Evolutionary conservation across 2,329 filamentous ascomycete species (phyloP).

Genomic region (Chaetomiaceae sp.): DNA sequence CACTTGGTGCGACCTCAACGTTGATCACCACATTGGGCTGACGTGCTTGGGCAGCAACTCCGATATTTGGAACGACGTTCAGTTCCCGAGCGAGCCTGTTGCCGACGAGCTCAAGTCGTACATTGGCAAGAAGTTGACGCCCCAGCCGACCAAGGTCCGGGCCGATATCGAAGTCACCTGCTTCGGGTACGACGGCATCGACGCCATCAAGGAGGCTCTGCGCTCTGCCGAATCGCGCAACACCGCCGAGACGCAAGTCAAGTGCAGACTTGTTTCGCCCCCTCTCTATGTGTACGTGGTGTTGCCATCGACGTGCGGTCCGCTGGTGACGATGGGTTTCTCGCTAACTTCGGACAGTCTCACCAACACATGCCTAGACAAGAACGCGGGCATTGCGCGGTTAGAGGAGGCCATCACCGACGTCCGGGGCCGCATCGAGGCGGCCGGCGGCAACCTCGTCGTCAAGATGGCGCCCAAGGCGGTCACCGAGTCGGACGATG

Average conservation of each 20-base stretch:
- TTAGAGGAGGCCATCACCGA: constrained; percentile 86
- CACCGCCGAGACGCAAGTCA: constrained; percentile 88
- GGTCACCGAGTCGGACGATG: constrained; percentile 96
- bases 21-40: background rate
- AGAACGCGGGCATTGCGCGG: constrained; percentile 73
- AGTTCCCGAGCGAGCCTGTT: constrained; percentile 78
- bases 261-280: constrained; percentile 96
- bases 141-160: constrained; percentile 97
- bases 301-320: background rate
- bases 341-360: constrained; percentile 33
- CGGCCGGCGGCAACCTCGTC: constrained; percentile 69
- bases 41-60: constrained; percentile 62
- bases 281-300: constrained; percentile 71
- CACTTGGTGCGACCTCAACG: background rate
- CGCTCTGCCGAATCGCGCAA: constrained; percentile 88
- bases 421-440: constrained; percentile 74
- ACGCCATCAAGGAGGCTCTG: constrained; percentile 91
- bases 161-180: constrained; percentile 96
- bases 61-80: constrained; percentile 90
- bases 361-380: constrained; percentile 92
- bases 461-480: constrained; percentile 99
- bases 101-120: constrained; percentile 88
- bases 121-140: constrained; percentile 94
- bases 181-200: constrained; percentile 95
- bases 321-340: background rate